Evolutionary conservation across 2,329 filamentous ascomycete species (phyloP).

Genomic region (Ceratocystis cubensis): DNA sequence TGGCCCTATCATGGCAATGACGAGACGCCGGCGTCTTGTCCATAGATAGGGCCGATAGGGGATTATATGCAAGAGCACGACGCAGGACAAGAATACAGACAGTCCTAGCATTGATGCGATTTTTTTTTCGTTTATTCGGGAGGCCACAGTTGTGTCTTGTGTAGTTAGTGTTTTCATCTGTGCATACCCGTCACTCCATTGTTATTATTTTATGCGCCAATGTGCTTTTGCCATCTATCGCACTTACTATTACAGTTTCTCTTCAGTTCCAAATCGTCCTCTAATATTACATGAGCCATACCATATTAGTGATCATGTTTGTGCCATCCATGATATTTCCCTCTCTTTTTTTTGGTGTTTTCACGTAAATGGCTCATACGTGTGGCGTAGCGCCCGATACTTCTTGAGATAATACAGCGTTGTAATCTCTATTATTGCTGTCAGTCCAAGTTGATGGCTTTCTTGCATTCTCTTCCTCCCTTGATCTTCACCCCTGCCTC

Average conservation of each 20-base stretch:
- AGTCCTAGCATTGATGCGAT: neutral
- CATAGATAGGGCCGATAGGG: neutral
- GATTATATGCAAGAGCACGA: neutral
- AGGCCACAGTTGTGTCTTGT: neutral
- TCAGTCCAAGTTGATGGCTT: neutral
- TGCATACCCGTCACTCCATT: neutral
- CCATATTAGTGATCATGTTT: neutral
- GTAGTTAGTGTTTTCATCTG: neutral
- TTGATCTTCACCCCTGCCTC: neutral
- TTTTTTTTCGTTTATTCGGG: neutral
- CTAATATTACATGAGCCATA: no score
- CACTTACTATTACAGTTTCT: neutral
- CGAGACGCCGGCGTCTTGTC: conserved; percentile 3
- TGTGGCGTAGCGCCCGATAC: conserved; percentile 71
- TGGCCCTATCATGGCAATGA: neutral
- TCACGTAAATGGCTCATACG: conserved; percentile 45
- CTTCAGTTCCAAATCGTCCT: neutral
- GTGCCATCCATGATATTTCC: neutral
- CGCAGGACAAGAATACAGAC: neutral
- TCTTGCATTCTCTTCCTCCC: no score
- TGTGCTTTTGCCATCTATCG: neutral
- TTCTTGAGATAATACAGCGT: conserved; percentile 89
- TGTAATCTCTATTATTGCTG: conserved; percentile 58
- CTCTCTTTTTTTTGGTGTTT: conserved; percentile 11
- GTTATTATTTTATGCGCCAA: neutral